Conservation (phyloP, 2,329 filamentous ascomycete genomes). For the Macrophomina tecta region DNA sequence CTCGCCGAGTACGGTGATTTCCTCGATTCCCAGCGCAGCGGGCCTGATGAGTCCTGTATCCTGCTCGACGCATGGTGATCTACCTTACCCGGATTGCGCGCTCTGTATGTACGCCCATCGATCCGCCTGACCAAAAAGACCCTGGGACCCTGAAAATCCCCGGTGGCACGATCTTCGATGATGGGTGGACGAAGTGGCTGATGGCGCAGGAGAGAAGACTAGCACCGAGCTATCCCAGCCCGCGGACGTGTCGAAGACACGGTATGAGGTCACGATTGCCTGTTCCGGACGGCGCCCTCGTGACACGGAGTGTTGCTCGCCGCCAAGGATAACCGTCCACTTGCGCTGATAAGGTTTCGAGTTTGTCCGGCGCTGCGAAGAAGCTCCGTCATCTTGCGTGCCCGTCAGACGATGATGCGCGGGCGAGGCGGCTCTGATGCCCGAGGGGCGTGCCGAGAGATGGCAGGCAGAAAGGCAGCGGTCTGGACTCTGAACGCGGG, state of each 20-base stretch:
- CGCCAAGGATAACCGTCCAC: not conserved
- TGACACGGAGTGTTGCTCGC: not conserved
- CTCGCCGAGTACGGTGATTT: not conserved
- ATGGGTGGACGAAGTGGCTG: no score
- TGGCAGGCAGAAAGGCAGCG: no score
- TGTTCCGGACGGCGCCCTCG: not conserved
- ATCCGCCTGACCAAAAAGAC: not conserved
- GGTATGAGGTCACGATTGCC: not conserved
- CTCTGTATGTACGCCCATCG: not conserved
- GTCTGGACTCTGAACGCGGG: no score
- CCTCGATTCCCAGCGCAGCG: not conserved
- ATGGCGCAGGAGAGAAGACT: no score
- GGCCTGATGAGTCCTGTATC: not conserved
- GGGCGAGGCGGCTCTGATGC: no score
- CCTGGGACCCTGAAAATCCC: constrained; percentile 8
- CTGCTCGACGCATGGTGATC: not conserved
- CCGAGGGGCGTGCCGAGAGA: no score
- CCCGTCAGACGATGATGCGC: no score
- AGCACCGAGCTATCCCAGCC: no score
- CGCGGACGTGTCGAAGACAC: not conserved
- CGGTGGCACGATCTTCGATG: not conserved
- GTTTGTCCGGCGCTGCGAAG: not conserved
- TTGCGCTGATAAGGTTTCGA: not conserved
- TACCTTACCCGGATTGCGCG: not conserved
- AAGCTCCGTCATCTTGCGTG: not conserved